phyloP scores from a whole-genome alignment of 495 filamentous ascomycete genomes.

The Paragyromitra xinjiangensis region DNA sequence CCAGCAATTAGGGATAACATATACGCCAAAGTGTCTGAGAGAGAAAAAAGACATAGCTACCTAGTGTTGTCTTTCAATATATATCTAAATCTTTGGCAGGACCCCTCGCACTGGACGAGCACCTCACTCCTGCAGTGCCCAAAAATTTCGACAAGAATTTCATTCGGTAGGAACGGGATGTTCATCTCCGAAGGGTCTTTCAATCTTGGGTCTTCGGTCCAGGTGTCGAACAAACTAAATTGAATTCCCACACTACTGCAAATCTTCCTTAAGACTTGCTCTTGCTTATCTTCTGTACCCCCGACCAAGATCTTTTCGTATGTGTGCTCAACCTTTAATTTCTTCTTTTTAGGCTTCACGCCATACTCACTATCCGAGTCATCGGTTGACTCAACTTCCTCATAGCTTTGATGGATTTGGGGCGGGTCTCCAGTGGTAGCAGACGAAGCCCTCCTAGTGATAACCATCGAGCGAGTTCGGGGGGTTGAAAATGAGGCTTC shows the following conservation, averaged over 20 bases:
- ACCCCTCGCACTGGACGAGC: constrained; percentile 36
- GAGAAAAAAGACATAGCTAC: constrained; percentile 7
- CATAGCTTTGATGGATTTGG: not conserved
- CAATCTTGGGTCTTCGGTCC: constrained; percentile 25
- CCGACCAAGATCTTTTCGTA: constrained; percentile 12
- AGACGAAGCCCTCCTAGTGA: not conserved
- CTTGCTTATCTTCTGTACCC: constrained; percentile 8
- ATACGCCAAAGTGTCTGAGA: not conserved
- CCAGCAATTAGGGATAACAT: constrained; percentile 17
- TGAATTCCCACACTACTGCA: constrained; percentile 28
- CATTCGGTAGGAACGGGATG: constrained; percentile 34
- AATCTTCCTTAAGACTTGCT: constrained; percentile 33
- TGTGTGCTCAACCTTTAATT: constrained; percentile 16
- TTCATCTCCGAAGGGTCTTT: constrained; percentile 36
- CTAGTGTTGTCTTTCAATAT: constrained; percentile 34
- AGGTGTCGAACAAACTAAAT: constrained; percentile 27
- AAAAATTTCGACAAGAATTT: constrained; percentile 40
- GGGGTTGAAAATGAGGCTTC: not conserved
- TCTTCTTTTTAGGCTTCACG: constrained; percentile 34
- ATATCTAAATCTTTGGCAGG: constrained; percentile 29
- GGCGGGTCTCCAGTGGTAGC: not conserved
- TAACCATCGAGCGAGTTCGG: not conserved
- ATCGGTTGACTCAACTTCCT: constrained; percentile 17
- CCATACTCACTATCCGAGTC: constrained; percentile 36
- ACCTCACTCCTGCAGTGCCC: constrained; percentile 39